Evolutionary conservation across 2,329 filamentous ascomycete species (phyloP).

Genomic region (Colletotrichum camelliae): DNA sequence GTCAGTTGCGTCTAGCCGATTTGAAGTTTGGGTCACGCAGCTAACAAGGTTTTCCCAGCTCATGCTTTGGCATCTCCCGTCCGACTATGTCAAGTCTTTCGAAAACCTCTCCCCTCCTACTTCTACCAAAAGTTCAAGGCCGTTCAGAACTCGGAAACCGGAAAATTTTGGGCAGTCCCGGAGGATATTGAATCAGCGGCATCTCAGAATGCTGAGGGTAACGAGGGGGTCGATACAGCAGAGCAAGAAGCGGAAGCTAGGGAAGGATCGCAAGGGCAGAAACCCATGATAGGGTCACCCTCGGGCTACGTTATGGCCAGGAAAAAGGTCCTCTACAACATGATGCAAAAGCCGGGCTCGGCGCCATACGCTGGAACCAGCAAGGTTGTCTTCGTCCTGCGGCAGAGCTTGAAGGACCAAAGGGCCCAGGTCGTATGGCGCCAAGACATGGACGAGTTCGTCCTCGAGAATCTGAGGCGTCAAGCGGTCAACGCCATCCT

Average conservation of each 20-base stretch:
- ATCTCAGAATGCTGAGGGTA: background rate
- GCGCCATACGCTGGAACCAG: conserved; percentile 11
- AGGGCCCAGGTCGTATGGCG: conserved; percentile 46
- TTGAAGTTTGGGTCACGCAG: background rate
- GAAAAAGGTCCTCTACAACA: background rate
- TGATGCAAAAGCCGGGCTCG: conserved; percentile 25
- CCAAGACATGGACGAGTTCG: conserved; percentile 58
- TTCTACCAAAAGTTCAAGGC: conserved; percentile 69
- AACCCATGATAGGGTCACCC: background rate
- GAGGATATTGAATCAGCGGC: conserved; percentile 22
- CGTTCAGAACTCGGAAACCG: conserved; percentile 58
- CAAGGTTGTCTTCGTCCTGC: background rate
- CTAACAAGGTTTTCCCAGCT: conserved; percentile 45
- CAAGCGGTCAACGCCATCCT: conserved; percentile 52
- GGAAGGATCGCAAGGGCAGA: background rate
- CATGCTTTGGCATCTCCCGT: conserved; percentile 65
- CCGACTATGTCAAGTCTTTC: conserved; percentile 60
- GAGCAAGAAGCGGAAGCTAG: background rate
- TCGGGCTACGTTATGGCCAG: conserved; percentile 15
- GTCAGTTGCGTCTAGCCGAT: conserved; percentile 37
- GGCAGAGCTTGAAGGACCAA: background rate
- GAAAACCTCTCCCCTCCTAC: conserved; percentile 56
- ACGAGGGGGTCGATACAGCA: background rate
- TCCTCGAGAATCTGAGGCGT: conserved; percentile 57
- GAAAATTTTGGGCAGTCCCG: conserved; percentile 62